Evolutionary conservation across 2,329 filamentous ascomycete genomes (phyloP).

Genomic region (Pseudocercospora pini-densiflorae): DNA sequence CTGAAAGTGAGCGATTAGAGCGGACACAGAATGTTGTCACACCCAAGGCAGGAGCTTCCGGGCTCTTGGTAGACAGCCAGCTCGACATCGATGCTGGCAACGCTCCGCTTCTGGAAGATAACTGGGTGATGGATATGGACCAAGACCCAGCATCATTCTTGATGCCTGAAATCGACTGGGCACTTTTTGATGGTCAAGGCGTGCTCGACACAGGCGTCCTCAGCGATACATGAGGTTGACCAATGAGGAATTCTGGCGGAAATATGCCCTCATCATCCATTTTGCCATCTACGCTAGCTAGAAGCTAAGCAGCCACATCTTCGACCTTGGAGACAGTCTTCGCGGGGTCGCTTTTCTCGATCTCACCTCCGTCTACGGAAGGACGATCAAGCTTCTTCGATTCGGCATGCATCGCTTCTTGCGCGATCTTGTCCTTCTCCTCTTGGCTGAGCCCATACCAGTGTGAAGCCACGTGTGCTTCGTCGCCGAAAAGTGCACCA

Average conservation of each 20-base stretch:
- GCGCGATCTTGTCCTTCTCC: constrained; percentile 27
- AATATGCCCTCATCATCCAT: too few species aligned
- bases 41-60: background rate
- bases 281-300: background rate
- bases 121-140: constrained; percentile 13
- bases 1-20: background rate
- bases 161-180: constrained; percentile 12
- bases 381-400: background rate
- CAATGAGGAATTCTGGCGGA: too few species aligned
- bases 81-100: background rate
- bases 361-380: background rate
- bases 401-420: constrained; percentile 23
- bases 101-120: background rate
- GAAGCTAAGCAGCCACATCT: background rate
- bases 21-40: background rate
- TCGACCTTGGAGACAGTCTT: background rate
- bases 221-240: background rate
- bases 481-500: constrained; percentile 40
- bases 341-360: background rate
- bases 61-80: background rate
- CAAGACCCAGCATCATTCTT: constrained; percentile 10
- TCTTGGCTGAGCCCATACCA: constrained; percentile 32
- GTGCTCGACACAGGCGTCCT: background rate
- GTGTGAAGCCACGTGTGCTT: constrained; percentile 28
- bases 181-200: background rate